These are phyloP conservation scores for Helenozyma baotianmanensis DNA, from an alignment of 805 yeast species.

Conservation along the genomic window DNA sequence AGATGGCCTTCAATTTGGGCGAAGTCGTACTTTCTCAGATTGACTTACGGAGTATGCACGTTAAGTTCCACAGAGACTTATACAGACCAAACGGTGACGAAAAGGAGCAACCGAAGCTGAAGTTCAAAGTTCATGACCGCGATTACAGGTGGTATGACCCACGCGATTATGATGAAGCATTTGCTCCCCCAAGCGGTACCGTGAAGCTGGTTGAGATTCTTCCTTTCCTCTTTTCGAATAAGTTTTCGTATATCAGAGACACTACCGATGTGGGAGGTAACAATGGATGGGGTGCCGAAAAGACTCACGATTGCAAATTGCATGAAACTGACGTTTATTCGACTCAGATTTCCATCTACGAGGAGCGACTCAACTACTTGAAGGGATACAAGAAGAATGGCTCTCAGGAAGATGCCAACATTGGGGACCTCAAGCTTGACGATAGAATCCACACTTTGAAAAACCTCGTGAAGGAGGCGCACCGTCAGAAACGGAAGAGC, in stretches of 20 bases:
- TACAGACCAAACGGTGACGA: slow-evolving; percentile 15
- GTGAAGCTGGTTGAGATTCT: slow-evolving; percentile 43
- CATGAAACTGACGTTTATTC: slow-evolving; percentile 22
- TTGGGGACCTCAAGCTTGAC: no score
- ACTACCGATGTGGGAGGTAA: slow-evolving; percentile 28
- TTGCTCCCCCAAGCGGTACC: slow-evolving; percentile 33
- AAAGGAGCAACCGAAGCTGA: slow-evolving; percentile 4
- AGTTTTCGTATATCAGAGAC: slow-evolving; percentile 64
- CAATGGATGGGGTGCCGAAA: slow-evolving; percentile 19
- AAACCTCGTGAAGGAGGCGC: slow-evolving; percentile 12
- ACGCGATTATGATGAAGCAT: slow-evolving; percentile 58
- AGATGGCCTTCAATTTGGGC: slow-evolving; percentile 63
- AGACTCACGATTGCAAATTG: slow-evolving; percentile 28
- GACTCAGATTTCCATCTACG: slow-evolving; percentile 24
- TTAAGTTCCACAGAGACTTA: slow-evolving; percentile 35
- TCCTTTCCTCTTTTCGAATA: slow-evolving; percentile 66
- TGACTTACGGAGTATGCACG: slow-evolving; percentile 57
- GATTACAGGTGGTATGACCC: slow-evolving; percentile 60
- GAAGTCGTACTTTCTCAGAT: slow-evolving; percentile 51
- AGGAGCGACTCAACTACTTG: slow-evolving; percentile 1
- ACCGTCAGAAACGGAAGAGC: slow-evolving; percentile 4
- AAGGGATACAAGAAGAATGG: neutral
- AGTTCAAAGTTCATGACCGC: slow-evolving; percentile 44
- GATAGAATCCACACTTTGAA: slow-evolving; percentile 19
- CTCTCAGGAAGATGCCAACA: no score